Evolutionary conservation across 169 alveolate species (phyloP).

Genomic region (Theileria equi): DNA sequence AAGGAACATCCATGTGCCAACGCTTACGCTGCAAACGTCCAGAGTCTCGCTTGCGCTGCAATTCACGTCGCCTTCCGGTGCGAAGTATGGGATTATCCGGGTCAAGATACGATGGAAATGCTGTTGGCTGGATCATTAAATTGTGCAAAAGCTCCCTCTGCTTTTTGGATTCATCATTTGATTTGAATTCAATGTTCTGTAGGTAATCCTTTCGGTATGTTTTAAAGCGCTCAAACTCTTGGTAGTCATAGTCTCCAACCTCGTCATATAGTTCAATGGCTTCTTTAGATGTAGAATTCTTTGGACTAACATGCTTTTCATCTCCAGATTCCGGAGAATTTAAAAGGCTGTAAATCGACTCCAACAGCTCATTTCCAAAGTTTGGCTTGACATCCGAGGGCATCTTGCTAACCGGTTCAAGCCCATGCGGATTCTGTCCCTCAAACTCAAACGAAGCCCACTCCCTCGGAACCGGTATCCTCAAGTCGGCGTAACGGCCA

Average conservation of each 20-base stretch:
- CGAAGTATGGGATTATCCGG: conserved; percentile 71
- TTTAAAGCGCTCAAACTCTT: conserved; percentile 5
- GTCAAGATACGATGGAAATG: conserved; percentile 68
- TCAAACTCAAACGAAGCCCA: conserved; percentile 37
- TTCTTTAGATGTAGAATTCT: conserved; percentile 6
- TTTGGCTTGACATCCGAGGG: conserved; percentile 7
- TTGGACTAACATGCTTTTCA: background rate
- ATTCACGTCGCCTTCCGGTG: conserved; percentile 74
- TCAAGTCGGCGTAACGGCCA: conserved; percentile 47
- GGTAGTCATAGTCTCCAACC: conserved; percentile 53
- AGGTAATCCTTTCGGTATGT: conserved; percentile 25
- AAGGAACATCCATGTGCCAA: conserved; percentile 66
- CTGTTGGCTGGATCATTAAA: conserved; percentile 52
- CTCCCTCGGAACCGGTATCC: conserved; percentile 40
- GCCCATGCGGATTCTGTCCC: conserved; percentile 33
- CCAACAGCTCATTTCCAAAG: conserved; percentile 30
- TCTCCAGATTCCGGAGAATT: background rate
- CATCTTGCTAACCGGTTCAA: conserved; percentile 16
- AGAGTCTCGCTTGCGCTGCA: conserved; percentile 66
- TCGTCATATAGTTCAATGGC: conserved; percentile 48
- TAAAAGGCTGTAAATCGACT: conserved; percentile 36
- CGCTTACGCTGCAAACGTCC: conserved; percentile 69
- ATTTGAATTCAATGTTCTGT: conserved; percentile 18
- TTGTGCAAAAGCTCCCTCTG: conserved; percentile 43
- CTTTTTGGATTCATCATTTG: conserved; percentile 12